Evolutionary conservation across 495 filamentous ascomycete genomes (phyloP), one percentile per base, ranked within the genome.

Genomic region (Penicillium angulare): DNA sequence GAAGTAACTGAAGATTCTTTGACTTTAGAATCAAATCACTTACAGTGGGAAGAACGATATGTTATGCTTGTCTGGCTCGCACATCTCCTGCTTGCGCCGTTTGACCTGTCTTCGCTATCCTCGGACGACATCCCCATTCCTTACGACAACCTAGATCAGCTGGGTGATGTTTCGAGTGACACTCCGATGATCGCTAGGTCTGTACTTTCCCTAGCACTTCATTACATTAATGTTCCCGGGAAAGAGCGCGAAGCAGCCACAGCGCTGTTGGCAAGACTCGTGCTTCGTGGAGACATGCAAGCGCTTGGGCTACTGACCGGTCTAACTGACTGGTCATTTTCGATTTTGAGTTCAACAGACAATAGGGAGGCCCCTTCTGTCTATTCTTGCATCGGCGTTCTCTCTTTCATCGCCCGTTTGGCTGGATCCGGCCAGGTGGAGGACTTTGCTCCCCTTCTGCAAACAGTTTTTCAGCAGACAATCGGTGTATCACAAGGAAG

Each of bases 61-160:
- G 74, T 96, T 23, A 84, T 91, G 49, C 71, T 99, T 8, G 77
- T 96, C 27, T 99, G 93, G 93, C 77, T 99, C 6, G 92, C 89
- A 2, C 95, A 97, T 68, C 73, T 97, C 2, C 77, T 95, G 58
- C 81, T 97, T n/a, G 88, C 88, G 10, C 93, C 93, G 0, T 97
- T 97, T 67, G 92, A 96, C 57, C 74, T 99, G 43, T 76, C 84
- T 16, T 89, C 86, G 7, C 87, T 98, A 47, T 96, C 92, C 3
- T 86, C 85, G 8, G 73, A 72, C 26, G 66, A 74, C 45, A 63
- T 70, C 12, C 66, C 68, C 0, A 44, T 70, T 8, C 64, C 64
- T 7, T 65, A 68, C 38, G 43, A 64, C 5, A 59, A 67, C 33
- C 22, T 62, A 23, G 13, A 48, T 13, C 49, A 63, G 32, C 16